Conservation (phyloP, 768 basidiomycete species). For the Phaffia australis region DNA sequence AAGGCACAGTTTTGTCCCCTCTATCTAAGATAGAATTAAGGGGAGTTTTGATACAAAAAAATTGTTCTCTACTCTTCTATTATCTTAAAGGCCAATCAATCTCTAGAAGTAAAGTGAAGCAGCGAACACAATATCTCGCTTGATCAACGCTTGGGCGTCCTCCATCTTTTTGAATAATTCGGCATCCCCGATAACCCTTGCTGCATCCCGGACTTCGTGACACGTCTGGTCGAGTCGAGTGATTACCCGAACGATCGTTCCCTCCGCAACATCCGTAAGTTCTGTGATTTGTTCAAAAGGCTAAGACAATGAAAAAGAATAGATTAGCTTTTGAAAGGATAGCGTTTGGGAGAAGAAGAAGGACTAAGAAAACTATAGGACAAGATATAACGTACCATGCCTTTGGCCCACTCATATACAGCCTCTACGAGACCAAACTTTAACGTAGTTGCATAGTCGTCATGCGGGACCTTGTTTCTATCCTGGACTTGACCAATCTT, state of each 20-base stretch:
- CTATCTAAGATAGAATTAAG: too few species aligned
- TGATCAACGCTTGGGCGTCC: slow-evolving; percentile 82
- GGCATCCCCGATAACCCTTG: slow-evolving; percentile 90
- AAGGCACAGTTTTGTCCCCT: too few species aligned
- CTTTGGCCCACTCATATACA: slow-evolving; percentile 98
- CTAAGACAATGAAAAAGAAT: slow-evolving; percentile 41
- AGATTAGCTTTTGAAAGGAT: background rate
- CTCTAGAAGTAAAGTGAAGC: slow-evolving; percentile 18
- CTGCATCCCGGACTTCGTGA: slow-evolving; percentile 90
- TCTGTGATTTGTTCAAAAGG: slow-evolving; percentile 89
- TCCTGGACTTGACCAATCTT: slow-evolving; percentile 72
- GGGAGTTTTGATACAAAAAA: too few species aligned
- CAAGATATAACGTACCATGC: slow-evolving; percentile 60
- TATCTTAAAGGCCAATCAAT: too few species aligned
- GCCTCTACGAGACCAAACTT: slow-evolving; percentile 91
- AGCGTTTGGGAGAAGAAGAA: slow-evolving; percentile 56
- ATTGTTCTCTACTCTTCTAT: too few species aligned
- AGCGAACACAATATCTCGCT: slow-evolving; percentile 55
- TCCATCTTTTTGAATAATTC: slow-evolving; percentile 98
- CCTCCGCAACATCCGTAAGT: slow-evolving; percentile 89
- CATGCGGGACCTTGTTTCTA: slow-evolving; percentile 60
- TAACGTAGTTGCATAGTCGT: slow-evolving; percentile 64
- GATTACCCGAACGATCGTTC: slow-evolving; percentile 92
- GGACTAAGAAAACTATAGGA: background rate
- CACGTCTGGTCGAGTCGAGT: slow-evolving; percentile 94